Percentiles rank a stretch among this genome's conserved stretches.
Evolutionary conservation across 495 filamentous ascomycete genomes (phyloP).

Genomic region (Neurospora sp.): DNA sequence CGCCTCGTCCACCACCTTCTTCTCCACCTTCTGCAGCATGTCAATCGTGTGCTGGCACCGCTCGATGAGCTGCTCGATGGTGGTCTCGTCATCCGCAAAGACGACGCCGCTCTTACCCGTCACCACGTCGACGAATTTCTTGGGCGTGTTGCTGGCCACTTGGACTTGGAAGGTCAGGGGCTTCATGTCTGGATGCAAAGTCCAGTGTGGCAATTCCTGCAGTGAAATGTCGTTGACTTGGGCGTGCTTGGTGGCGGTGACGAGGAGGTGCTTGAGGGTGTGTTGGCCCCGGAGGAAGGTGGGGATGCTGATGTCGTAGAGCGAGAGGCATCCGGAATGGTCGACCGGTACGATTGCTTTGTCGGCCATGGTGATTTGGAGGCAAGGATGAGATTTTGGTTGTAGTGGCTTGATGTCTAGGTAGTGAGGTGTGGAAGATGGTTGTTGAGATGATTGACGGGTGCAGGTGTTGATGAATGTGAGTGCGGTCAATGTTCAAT

Average conservation of each 20-base stretch:
- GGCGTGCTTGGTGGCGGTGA: constrained; percentile 17
- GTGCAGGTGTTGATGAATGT: background rate
- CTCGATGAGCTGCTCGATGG: constrained; percentile 30
- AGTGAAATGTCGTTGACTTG: constrained; percentile 10
- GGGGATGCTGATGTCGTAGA: constrained; percentile 19
- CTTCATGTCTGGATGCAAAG: constrained; percentile 38
- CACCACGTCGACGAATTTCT: constrained; percentile 31
- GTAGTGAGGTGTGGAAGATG: background rate
- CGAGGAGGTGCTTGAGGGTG: constrained; percentile 16
- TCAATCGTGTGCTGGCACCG: constrained; percentile 27
- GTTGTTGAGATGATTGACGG: background rate
- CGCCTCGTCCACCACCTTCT: constrained; percentile 23
- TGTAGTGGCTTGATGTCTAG: background rate
- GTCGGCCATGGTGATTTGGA: background rate
- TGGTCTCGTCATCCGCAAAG: constrained; percentile 28
- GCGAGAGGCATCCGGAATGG: background rate
- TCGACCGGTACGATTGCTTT: no score
- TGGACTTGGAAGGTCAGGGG: constrained; percentile 37
- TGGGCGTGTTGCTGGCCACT: constrained; percentile 23
- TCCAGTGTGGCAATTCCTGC: constrained; percentile 3
- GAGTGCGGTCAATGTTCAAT: background rate
- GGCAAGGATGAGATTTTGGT: background rate
- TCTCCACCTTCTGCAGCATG: constrained; percentile 26
- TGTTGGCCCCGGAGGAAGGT: constrained; percentile 13
- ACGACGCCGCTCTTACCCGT: constrained; percentile 21